Base-by-base conservation (phyloP, 2,329 filamentous ascomycete genomes). In the Lachnellula hyalina region DNA sequence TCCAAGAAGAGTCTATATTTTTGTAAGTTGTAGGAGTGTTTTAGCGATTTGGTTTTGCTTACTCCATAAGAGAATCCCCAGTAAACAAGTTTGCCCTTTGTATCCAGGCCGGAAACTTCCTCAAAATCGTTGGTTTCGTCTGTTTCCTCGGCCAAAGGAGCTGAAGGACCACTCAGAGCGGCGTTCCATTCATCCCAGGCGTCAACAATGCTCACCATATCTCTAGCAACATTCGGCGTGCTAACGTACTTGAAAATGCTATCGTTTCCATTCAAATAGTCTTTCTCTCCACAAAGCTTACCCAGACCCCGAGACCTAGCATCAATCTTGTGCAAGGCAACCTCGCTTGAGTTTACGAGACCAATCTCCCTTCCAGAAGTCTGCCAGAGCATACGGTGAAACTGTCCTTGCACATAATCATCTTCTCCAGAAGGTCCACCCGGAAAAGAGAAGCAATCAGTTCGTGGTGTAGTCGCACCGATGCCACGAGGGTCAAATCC, bases 401-500 rank as follows among this genome's bases (percentile, higher is more conserved):
- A 62, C 12, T 68, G 23, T 72, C 76, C 62, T 74, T 72, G 15
- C 75, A 66, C 23, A 66, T 67, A 77, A 74, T 67, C 60, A 40
- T 65, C 61, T 8, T 59, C 56, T 9, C 45, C 50, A 77, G 70
- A 72, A n/a, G 35, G 48, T 42, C 54, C 49, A 17, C 32, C 40
- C 15, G 60, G 42, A 74, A 67, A 49, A 5, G 68, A 68, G 75
- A 78, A 82, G 62, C 79, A 82, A 49, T 80, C 76, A 14, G 79
- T 68, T 19, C 76, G 67, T 3, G 79, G 78, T 1, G 75, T 71
- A 2, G 79, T 78, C 7, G 74, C 71, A 4, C 78, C 77, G 23
- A 82, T 72, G 68, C 76, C 76, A 17, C 77, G 71, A 1, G 77
- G 77, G 59, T 79, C 77, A 51, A 78, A 79, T 1, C 75, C 73